Conservation (phyloP, 352 stramenopile species). For the Phytophthora sansomeana region DNA sequence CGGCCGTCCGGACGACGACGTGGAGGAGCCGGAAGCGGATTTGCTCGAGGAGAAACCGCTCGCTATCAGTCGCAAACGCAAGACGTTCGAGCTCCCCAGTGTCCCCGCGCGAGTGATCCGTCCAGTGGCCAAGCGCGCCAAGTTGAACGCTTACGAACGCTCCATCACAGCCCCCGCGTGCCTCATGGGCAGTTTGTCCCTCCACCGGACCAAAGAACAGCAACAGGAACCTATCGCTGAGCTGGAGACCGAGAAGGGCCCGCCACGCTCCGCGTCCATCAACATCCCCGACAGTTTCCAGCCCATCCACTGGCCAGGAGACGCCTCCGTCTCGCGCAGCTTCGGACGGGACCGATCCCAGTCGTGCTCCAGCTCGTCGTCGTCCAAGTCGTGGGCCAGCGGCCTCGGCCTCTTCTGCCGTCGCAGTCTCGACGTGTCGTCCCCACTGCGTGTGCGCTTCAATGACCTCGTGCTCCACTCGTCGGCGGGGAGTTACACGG, state of each 20-base stretch:
- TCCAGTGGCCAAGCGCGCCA: conserved; percentile 61
- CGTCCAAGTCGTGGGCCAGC: conserved; percentile 62
- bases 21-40: conserved; percentile 21
- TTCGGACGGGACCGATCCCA: conserved; percentile 32
- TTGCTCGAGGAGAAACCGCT: conserved; percentile 19
- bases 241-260: conserved; percentile 16
- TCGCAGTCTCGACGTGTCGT: conserved; percentile 74
- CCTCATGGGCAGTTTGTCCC: conserved; percentile 43
- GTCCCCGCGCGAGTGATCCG: conserved; percentile 50
- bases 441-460: conserved; percentile 60
- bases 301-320: conserved; percentile 46
- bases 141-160: conserved; percentile 52
- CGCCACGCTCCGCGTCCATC: conserved; percentile 52
- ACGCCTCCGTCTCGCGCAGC: conserved; percentile 20
- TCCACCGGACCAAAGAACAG: conserved; percentile 21
- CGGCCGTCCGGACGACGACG: conserved; percentile 17
- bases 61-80: conserved; percentile 57
- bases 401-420: conserved; percentile 71
- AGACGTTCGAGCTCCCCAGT: conserved; percentile 51
- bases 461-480: conserved; percentile 73
- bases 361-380: conserved; percentile 52
- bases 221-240: conserved; percentile 10
- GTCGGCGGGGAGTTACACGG: conserved; percentile 66
- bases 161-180: conserved; percentile 35
- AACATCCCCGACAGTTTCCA: conserved; percentile 55